A percentile compares a stretch with the other conserved stretches of the same genome.
Evolutionary conservation across 73 alveolate genomes (phyloP).

Genomic region (Halteria grandinella): DNA sequence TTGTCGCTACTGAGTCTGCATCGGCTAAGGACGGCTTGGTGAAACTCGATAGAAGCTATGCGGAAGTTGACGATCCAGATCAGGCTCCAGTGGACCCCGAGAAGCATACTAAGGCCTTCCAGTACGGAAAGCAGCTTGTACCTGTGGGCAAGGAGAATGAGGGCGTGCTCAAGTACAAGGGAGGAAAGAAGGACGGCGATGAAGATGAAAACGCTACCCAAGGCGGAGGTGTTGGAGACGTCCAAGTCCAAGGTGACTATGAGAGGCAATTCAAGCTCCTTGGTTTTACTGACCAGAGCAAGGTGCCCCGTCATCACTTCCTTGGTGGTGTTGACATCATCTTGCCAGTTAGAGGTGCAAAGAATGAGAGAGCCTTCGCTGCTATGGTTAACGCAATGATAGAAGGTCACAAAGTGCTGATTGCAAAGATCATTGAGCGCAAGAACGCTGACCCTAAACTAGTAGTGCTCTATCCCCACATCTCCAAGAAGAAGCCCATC

Average conservation of each 20-base stretch:
- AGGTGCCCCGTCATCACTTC: conserved; percentile 89
- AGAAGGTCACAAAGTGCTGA: conserved; percentile 80
- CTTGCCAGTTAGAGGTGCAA: conserved; percentile 82
- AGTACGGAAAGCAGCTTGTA: conserved; percentile 90
- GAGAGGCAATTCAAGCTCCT: conserved; percentile 84
- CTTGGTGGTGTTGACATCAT: conserved; percentile 92
- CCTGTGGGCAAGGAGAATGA: conserved; percentile 90
- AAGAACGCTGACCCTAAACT: conserved; percentile 86
- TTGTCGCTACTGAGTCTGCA: conserved; percentile 76
- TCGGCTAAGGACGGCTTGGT: conserved; percentile 82
- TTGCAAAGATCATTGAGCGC: conserved; percentile 88
- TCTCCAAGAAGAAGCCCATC: conserved; percentile 81
- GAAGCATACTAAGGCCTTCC: conserved; percentile 84
- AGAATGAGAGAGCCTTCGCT: conserved; percentile 82
- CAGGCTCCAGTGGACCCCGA: conserved; percentile 80
- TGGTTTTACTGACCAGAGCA: conserved; percentile 83
- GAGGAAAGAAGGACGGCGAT: conserved; percentile 3
- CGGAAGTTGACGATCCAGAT: conserved; percentile 92
- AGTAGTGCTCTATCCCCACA: conserved; percentile 90
- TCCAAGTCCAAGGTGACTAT: too few species aligned
- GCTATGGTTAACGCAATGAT: conserved; percentile 90
- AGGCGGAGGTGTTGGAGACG: not conserved
- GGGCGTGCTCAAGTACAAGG: conserved; percentile 77
- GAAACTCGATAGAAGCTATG: conserved; percentile 72
- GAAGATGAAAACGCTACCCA: not conserved